Evolutionary conservation across 441 rosid genomes (phyloP), one percentile per base, ranked within the genome.

Genomic region (Bruguiera hainesii): DNA sequence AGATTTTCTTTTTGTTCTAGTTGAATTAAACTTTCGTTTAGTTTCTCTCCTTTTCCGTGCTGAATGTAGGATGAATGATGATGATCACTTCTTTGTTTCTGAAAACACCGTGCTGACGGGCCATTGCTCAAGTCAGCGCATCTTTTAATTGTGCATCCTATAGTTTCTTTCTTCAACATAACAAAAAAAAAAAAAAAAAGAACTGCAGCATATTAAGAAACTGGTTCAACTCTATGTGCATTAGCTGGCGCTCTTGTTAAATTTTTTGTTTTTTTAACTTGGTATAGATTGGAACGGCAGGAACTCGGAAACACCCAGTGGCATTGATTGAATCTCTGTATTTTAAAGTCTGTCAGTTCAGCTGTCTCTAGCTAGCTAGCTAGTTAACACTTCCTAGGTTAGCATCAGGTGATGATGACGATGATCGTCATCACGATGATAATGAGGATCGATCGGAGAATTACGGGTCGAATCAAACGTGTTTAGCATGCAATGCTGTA

Each of bases 401-500:
- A 23, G 58, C 18, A 26, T 23, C 58, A 23, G 10, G 72, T 68
- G 74, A 71, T 56, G 71, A 59, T 64, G 56, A 74, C 71, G 8
- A 70, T 52, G 19, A 63, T 11, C 48, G 13, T 13, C 18, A 21
- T 26, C 39, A 42, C 26, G 56, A 66, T 71, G 48, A 13, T 42
- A 42, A 42, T 62, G 42, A 37, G 59, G 62, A 48, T 72, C 50
- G 57, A 61, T 48, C 21, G 50, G 73, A 64, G 73, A 74, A 60
- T 65, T 80, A 57, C 33, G 25, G 25, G 66, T 31, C 56, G 62
- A 72, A 76, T 56, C 80, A 72, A 79, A 86, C 84, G 88, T 82
- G 85, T 67, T 79, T 66, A 63, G 62, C 89, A 84, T 84, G 87
- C 89, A 86, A 79, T 71, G 74, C 77, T 62, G 57, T 65, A 28